A percentile compares a stretch with the other conserved stretches of the same genome.
phyloP scores from a whole-genome alignment of 2,329 filamentous ascomycete genomes.

The Aureobasidium sp. region DNA sequence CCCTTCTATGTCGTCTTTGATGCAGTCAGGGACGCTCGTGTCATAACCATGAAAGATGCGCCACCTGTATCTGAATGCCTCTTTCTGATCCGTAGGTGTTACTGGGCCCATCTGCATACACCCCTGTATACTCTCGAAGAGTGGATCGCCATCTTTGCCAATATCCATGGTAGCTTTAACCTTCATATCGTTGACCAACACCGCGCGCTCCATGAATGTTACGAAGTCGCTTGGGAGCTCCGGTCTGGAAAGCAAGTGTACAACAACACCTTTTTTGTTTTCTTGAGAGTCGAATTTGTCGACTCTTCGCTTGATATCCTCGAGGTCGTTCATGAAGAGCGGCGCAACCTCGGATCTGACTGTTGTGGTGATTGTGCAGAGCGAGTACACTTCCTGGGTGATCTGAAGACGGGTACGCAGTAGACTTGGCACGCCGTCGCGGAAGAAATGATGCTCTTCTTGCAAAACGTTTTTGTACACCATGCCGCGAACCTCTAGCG shows the following conservation, averaged over 20 bases:
- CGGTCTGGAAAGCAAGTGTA: background rate
- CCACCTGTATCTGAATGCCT: background rate
- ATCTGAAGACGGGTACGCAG: background rate
- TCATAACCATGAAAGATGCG: too few relatives aligned
- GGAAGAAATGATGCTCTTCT: background rate
- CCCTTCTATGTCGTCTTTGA: too few relatives aligned
- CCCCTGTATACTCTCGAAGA: too few relatives aligned
- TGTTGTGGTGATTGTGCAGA: background rate
- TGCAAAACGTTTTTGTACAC: background rate
- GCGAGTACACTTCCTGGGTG: background rate
- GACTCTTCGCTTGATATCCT: background rate
- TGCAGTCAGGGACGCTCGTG: too few relatives aligned
- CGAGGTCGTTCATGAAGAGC: background rate
- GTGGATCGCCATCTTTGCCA: too few relatives aligned
- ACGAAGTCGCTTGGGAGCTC: background rate
- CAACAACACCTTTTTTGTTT: background rate
- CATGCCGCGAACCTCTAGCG: background rate
- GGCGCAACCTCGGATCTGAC: background rate
- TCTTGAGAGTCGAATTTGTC: background rate
- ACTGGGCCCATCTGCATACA: background rate
- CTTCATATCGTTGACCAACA: background rate
- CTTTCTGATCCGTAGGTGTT: background rate
- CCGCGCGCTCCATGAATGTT: background rate
- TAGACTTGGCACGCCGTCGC: background rate
- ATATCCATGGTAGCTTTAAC: background rate